Conservation (phyloP, 2,329 filamentous ascomycete species). For the Neonectria neomacrospora region DNA sequence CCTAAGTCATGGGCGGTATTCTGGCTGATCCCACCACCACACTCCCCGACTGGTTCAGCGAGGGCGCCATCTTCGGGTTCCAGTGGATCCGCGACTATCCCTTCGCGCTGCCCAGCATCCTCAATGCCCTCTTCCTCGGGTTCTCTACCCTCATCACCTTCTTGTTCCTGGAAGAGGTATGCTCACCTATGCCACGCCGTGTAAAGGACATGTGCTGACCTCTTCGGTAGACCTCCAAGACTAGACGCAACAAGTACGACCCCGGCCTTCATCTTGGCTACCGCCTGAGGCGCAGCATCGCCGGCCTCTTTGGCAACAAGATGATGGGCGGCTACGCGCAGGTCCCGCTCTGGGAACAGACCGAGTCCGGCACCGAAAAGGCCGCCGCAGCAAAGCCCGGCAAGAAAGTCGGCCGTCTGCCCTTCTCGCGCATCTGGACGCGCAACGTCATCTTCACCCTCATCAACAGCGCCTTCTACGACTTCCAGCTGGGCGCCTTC, state of each 20-base stretch:
- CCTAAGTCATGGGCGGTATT: slow-evolving; percentile 69
- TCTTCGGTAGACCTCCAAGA: slow-evolving; percentile 56
- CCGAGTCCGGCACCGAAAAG: slow-evolving; percentile 29
- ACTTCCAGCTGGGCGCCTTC: slow-evolving; percentile 77
- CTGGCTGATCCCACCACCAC: slow-evolving; percentile 73
- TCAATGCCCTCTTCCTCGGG: slow-evolving; percentile 71
- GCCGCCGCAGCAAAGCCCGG: slow-evolving; percentile 17
- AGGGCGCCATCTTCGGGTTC: slow-evolving; percentile 67
- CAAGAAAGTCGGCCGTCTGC: slow-evolving; percentile 42
- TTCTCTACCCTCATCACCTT: slow-evolving; percentile 65
- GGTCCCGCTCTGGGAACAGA: slow-evolving; percentile 38
- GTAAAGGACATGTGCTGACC: slow-evolving; percentile 16
- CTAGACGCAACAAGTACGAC: slow-evolving; percentile 59
- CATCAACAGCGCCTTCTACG: slow-evolving; percentile 73
- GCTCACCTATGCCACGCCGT: slow-evolving; percentile 10
- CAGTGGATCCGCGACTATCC: slow-evolving; percentile 74
- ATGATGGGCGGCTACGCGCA: slow-evolving; percentile 47
- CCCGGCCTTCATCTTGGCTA: slow-evolving; percentile 53
- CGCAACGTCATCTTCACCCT: slow-evolving; percentile 64
- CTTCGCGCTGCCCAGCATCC: slow-evolving; percentile 75
- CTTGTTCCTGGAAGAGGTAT: slow-evolving; percentile 74
- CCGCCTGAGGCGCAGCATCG: slow-evolving; percentile 47
- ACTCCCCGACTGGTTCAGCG: slow-evolving; percentile 72
- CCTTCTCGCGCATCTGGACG: slow-evolving; percentile 58
- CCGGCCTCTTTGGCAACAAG: slow-evolving; percentile 45